These are phyloP conservation scores for Prunus davidiana DNA, from an alignment of 306 rosid genomes.

Conservation along the genomic window DNA sequence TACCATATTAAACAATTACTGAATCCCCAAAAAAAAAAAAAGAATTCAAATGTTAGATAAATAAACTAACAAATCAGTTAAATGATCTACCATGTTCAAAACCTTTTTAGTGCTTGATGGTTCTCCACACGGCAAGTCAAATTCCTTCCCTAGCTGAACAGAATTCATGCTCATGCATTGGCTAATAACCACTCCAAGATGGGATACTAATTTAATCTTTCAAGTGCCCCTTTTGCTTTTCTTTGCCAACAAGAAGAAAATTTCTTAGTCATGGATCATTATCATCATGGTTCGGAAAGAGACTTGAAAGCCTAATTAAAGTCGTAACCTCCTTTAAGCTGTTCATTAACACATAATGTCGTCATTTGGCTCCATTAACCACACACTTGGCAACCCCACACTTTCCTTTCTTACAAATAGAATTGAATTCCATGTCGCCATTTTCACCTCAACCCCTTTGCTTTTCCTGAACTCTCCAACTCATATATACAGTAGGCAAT, in stretches of 20 bases:
- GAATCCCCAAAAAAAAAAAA: neutral
- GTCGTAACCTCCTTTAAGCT: constrained; percentile 1
- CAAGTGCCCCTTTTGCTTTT: neutral
- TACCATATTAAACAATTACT: neutral
- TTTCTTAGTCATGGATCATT: neutral
- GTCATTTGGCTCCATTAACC: constrained; percentile 10
- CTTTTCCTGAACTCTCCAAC: neutral
- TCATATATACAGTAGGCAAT: constrained; percentile 10
- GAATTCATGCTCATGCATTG: neutral
- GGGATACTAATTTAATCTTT: neutral
- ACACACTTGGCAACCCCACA: neutral
- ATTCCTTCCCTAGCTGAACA: neutral
- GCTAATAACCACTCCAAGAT: no score
- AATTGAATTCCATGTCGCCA: constrained; percentile 16
- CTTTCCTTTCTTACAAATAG: constrained; percentile 3
- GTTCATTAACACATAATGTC: constrained; percentile 11
- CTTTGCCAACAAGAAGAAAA: neutral
- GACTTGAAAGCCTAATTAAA: neutral
- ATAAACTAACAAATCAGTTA: neutral
- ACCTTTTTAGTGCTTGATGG: neutral
- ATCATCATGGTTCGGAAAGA: neutral
- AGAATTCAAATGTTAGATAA: neutral
- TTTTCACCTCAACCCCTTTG: constrained; percentile 1
- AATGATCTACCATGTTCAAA: neutral
- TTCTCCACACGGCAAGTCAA: neutral